A percentile compares a stretch with the other conserved stretches of the same genome.
phyloP scores from a whole-genome alignment of 352 stramenopile species.

The Phytophthora sansomeana region DNA sequence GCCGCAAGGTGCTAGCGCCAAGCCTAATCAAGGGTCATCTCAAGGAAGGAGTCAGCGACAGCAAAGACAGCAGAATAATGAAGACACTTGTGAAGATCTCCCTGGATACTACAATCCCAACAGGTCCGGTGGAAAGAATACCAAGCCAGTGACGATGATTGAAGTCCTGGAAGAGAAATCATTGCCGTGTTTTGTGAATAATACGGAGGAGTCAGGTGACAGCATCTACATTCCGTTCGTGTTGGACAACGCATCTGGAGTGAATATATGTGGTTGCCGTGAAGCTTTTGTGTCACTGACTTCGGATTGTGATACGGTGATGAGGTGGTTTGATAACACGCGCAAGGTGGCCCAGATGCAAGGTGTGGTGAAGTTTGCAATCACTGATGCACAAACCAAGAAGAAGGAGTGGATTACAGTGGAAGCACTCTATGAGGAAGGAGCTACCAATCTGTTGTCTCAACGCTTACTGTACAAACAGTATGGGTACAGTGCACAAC shows the following conservation, averaged over 20 bases:
- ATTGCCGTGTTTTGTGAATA: neutral
- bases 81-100: conserved; percentile 2
- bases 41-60: neutral
- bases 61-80: conserved; percentile 9
- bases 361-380: conserved; percentile 3
- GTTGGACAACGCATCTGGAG: conserved; percentile 16
- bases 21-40: neutral
- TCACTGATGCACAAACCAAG: neutral
- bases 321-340: conserved; percentile 4
- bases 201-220: neutral
- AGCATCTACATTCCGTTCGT: conserved; percentile 5
- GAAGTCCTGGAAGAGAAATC: neutral
- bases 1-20: neutral
- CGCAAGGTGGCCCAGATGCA: neutral
- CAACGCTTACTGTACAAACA: neutral
- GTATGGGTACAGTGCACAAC: neutral
- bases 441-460: conserved; percentile 9
- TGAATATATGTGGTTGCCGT: conserved; percentile 20
- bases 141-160: conserved; percentile 7
- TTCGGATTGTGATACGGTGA: conserved; percentile 8
- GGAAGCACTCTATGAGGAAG: conserved; percentile 14
- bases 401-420: conserved; percentile 1
- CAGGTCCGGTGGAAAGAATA: neutral
- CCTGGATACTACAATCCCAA: neutral
- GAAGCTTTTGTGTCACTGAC: conserved; percentile 9